Percentiles rank a stretch among this genome's conserved stretches.
phyloP scores from a whole-genome alignment of 2,329 filamentous ascomycete species.

The Monosporascus sp. region DNA sequence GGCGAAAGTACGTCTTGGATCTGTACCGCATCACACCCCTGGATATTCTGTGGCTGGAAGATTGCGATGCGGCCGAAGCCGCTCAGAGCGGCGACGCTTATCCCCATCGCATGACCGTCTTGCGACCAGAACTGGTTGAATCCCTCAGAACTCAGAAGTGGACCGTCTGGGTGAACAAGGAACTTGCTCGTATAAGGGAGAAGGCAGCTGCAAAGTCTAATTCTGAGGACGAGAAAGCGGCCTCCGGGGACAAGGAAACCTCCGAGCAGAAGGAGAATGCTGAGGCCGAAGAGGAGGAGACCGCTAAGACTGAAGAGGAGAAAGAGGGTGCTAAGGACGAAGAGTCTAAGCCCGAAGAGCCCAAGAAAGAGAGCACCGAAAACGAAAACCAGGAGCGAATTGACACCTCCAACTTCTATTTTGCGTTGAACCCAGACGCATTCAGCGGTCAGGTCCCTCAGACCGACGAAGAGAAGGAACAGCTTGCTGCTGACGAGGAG shows the following conservation, averaged over 20 bases:
- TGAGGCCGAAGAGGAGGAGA: constrained; percentile 22
- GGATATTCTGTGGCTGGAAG: constrained; percentile 86
- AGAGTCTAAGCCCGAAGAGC: constrained; percentile 15
- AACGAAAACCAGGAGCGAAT: constrained; percentile 59
- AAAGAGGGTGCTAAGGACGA: constrained; percentile 3
- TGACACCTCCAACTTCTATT: constrained; percentile 81
- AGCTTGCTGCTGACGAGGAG: constrained; percentile 77
- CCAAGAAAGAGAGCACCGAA: constrained; percentile 29
- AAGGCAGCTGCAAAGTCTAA: constrained; percentile 31
- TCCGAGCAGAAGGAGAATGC: constrained; percentile 21
- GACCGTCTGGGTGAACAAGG: constrained; percentile 78
- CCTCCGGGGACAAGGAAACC: constrained; percentile 17
- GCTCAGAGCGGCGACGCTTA: constrained; percentile 52
- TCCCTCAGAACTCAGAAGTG: constrained; percentile 79
- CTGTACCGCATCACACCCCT: constrained; percentile 91
- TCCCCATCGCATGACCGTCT: constrained; percentile 92
- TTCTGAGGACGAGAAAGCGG: constrained; percentile 26
- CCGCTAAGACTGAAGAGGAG: neutral
- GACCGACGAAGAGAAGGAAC: constrained; percentile 81
- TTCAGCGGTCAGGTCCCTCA: constrained; percentile 90
- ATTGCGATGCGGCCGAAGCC: constrained; percentile 49
- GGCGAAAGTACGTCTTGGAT: constrained; percentile 94
- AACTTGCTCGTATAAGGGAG: constrained; percentile 56
- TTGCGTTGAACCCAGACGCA: constrained; percentile 88
- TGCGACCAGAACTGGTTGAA: constrained; percentile 86